These are phyloP conservation scores for Sporopachydermia cereana DNA, from an alignment of 1,139 yeast species.

Conservation along the genomic window DNA sequence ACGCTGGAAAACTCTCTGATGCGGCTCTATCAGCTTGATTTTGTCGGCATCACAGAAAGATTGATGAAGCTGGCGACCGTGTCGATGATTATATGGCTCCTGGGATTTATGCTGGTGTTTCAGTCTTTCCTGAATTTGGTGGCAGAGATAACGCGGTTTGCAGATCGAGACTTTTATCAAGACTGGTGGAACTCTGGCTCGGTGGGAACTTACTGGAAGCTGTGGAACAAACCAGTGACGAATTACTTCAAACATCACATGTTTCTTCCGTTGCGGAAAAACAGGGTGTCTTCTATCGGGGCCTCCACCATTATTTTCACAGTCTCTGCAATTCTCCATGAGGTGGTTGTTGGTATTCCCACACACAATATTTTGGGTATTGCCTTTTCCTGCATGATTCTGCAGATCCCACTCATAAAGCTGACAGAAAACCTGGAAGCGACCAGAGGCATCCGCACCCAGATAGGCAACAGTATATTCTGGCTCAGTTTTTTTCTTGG, in stretches of 20 bases:
- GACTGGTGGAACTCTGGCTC: constrained; percentile 72
- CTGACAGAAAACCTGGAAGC: constrained; percentile 30
- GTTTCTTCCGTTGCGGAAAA: constrained; percentile 31
- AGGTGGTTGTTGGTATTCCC: constrained; percentile 34
- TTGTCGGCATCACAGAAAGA: constrained; percentile 24
- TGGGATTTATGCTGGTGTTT: constrained; percentile 30
- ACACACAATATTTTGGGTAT: constrained; percentile 35
- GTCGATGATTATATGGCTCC: constrained; percentile 30
- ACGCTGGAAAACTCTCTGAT: constrained; percentile 26
- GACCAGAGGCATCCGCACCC: constrained; percentile 26
- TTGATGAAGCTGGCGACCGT: constrained; percentile 28
- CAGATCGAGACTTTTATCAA: constrained; percentile 59
- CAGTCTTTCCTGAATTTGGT: constrained; percentile 39
- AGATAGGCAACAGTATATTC: constrained; percentile 33
- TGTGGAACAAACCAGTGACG: constrained; percentile 59
- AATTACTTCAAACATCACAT: constrained; percentile 53
- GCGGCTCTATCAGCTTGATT: constrained; percentile 17
- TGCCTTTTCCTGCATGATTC: constrained; percentile 31
- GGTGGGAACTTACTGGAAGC: constrained; percentile 52
- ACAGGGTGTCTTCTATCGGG: constrained; percentile 21
- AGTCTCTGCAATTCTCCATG: constrained; percentile 32
- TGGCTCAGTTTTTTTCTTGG: constrained; percentile 35
- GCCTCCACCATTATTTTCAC: constrained; percentile 28
- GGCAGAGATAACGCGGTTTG: constrained; percentile 51
- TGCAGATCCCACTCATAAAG: constrained; percentile 30